Evolutionary conservation across 2,329 filamentous ascomycete species (phyloP), one percentile per base, ranked within the genome.

Genomic region (Fonsecaea multimorphosa): DNA sequence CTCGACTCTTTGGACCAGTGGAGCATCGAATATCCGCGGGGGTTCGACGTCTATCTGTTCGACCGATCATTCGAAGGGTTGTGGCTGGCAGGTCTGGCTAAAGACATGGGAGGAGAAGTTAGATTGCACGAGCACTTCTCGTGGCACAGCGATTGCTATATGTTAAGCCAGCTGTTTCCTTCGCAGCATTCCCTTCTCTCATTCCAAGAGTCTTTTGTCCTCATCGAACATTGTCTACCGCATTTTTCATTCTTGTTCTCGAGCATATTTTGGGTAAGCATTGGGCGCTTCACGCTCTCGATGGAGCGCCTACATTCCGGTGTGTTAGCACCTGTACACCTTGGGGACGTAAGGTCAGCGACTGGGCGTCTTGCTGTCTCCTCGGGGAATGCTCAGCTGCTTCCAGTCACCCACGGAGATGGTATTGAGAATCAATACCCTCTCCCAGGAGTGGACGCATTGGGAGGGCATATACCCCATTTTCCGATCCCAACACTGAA

Each of bases 331-430:
- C 51, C 55, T 34, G 54, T 59, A 32, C 40, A 63, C 29, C 36
- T 54, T 29, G 62, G 58, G 27, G 63, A 63, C 2, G 54, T 54
- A 44, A 55, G 52, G 19, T 14, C 19, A 31, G 32, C 22, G 5
- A 34, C 49, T 32, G 58, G 63, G 34, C 65, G 60, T 40, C 65
- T 75, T 74, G 78, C 79, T 67, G 77, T 77, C 70, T 79, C 78
- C 55, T 80, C 79, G 67, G 79, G 79, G 58, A 81, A 81, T 72
- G 75, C 76, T 61, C 79, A 80, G 68, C 74, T 77, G 49, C 78
- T 80, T 64, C 65, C 64, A 58, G 75, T 55, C 67, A 73, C 58
- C 71, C 76, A 72, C 63, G 67, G 67, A 72, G 76, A 66, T 14
- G 70, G 68, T 12, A 49, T 67, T 46, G 69, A 72, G 57, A 72